These are phyloP conservation scores for Botryotinia narcissicola DNA, from an alignment of 2,329 filamentous ascomycete genomes.

Conservation along the genomic window DNA sequence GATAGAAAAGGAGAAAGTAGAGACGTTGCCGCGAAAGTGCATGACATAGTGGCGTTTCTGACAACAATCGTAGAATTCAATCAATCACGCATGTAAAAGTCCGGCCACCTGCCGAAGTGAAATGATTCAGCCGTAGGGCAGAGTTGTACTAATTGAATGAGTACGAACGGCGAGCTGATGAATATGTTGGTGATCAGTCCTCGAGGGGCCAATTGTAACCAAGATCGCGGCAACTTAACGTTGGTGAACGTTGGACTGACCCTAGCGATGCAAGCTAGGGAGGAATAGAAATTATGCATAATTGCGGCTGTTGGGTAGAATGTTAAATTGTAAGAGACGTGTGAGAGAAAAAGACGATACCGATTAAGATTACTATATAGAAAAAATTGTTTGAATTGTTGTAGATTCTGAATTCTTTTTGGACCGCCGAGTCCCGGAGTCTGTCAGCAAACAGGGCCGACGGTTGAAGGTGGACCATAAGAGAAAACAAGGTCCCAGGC, in stretches of 20 bases:
- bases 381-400: slow-evolving; percentile 2
- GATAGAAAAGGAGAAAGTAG: neutral
- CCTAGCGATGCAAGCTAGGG: slow-evolving; percentile 9
- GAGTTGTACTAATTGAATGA: slow-evolving; percentile 20
- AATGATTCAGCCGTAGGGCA: slow-evolving; percentile 23
- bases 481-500: neutral
- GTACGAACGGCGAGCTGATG: slow-evolving; percentile 20
- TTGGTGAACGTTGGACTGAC: slow-evolving; percentile 23
- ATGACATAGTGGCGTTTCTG: slow-evolving; percentile 21
- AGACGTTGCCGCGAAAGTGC: slow-evolving; percentile 20
- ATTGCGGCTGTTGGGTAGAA: slow-evolving; percentile 13
- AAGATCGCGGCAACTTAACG: slow-evolving; percentile 26
- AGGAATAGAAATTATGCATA: slow-evolving; percentile 11
- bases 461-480: neutral
- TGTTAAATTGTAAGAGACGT: neutral
- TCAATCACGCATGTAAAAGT: slow-evolving; percentile 22
- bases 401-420: neutral
- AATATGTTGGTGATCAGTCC: slow-evolving; percentile 20
- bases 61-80: slow-evolving; percentile 20
- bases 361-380: neutral
- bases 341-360: neutral
- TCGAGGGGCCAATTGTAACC: slow-evolving; percentile 23
- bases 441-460: neutral
- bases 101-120: slow-evolving; percentile 19
- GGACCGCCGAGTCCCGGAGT: slow-evolving; percentile 1